Conservation (phyloP, 2,329 filamentous ascomycete species). For the Alternaria alternata region DNA sequence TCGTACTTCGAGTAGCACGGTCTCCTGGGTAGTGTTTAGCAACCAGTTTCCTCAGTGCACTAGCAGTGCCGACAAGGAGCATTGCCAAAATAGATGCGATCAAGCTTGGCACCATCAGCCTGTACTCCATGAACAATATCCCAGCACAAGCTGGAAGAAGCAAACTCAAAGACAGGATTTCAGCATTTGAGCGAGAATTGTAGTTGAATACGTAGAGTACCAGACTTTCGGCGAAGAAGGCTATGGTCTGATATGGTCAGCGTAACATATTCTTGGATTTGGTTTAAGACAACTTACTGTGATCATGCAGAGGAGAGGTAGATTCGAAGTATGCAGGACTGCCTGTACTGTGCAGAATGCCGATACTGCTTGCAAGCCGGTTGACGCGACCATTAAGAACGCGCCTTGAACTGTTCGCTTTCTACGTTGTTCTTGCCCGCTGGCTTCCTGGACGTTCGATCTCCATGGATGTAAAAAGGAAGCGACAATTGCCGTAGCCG, state of each 20-base stretch:
- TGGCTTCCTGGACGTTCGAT: not conserved
- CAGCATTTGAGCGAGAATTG: constrained; percentile 15
- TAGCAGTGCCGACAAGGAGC: constrained; percentile 30
- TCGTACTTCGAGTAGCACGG: not conserved
- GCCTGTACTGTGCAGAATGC: constrained; percentile 39
- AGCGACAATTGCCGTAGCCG: constrained; percentile 11
- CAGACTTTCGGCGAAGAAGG: constrained; percentile 26
- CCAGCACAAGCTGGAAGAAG: constrained; percentile 25
- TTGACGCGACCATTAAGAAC: constrained; percentile 10
- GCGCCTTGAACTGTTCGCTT: constrained; percentile 5
- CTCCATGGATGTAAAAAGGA: constrained; percentile 4
- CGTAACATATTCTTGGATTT: not conserved
- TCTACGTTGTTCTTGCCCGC: not conserved
- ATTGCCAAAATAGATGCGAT: constrained; percentile 31
- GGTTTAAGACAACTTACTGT: constrained; percentile 30
- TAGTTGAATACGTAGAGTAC: constrained; percentile 17
- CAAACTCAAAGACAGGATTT: constrained; percentile 23
- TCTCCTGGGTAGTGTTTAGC: constrained; percentile 15
- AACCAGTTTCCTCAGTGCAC: constrained; percentile 21
- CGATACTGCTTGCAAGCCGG: constrained; percentile 28
- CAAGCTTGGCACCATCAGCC: constrained; percentile 32
- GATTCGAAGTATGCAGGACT: constrained; percentile 41
- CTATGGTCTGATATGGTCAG: constrained; percentile 22
- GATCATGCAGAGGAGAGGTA: constrained; percentile 42
- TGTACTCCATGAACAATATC: constrained; percentile 39